phyloP scores from a whole-genome alignment of 2,329 filamentous ascomycete species.

The Paecilomyces fulvus region DNA sequence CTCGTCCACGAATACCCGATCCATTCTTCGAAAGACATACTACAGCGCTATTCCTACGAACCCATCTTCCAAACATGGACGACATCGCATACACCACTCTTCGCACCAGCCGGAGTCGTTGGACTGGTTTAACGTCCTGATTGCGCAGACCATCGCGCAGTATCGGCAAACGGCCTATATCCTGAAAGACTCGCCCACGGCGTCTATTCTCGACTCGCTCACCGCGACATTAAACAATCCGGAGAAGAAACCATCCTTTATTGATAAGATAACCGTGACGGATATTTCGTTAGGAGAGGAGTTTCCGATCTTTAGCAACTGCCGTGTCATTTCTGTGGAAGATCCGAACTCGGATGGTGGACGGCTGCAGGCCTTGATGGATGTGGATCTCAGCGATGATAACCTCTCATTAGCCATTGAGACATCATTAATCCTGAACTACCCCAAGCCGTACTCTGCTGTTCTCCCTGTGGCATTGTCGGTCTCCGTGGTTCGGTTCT shows the following conservation, averaged over 20 bases:
- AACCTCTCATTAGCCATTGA: constrained; percentile 92
- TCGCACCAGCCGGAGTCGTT: constrained; percentile 93
- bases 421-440: constrained; percentile 89
- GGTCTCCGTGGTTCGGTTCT: constrained; percentile 88
- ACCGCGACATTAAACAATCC: constrained; percentile 81
- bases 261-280: constrained; percentile 88
- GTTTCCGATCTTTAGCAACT: constrained; percentile 98
- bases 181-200: constrained; percentile 54
- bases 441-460: constrained; percentile 80
- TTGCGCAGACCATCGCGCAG: constrained; percentile 94
- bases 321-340: constrained; percentile 78
- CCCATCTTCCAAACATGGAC: constrained; percentile 31
- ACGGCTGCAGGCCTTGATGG: constrained; percentile 86
- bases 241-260: constrained; percentile 77
- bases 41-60: constrained; percentile 58
- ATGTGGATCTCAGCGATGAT: constrained; percentile 84
- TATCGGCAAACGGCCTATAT: constrained; percentile 86
- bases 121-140: constrained; percentile 98
- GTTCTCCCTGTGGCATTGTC: constrained; percentile 85
- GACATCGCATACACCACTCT: constrained; percentile 42
- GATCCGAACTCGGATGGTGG: constrained; percentile 54
- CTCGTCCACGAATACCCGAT: constrained; percentile 72
- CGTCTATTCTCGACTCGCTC: constrained; percentile 69
- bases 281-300: constrained; percentile 93
- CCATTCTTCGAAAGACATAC: constrained; percentile 89